Percentiles rank a stretch among this genome's conserved stretches.
Conservation (phyloP, 345 rosid genomes). For the Kernera saxatilis region DNA sequence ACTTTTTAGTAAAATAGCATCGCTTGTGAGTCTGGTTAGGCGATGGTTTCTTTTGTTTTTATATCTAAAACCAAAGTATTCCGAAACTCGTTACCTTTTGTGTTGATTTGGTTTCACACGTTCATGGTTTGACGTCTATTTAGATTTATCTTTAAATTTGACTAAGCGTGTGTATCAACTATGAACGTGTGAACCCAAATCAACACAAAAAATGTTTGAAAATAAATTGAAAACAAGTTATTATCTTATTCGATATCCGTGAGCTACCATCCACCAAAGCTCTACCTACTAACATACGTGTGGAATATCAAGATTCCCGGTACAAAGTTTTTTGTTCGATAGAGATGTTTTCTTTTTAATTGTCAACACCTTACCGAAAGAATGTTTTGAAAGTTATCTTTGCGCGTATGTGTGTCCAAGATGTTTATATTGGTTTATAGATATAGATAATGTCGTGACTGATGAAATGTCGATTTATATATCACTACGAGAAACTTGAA, state of each 20-base stretch:
- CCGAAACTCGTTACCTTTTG: neutral
- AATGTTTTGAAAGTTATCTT: neutral
- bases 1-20: neutral
- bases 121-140: neutral
- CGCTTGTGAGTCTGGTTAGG: slow-evolving; percentile 1
- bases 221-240: neutral
- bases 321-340: no score
- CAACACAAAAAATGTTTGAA: no score
- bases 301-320: neutral
- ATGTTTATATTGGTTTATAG: neutral
- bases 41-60: neutral
- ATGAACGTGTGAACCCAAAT: no score
- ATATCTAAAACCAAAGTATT: neutral
- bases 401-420: neutral
- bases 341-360: neutral
- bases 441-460: neutral
- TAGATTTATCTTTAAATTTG: neutral
- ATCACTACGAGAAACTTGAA: neutral
- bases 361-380: neutral
- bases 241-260: neutral
- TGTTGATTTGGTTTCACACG: neutral
- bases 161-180: neutral
- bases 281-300: neutral
- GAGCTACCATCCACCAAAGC: neutral
- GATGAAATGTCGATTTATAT: neutral